phyloP scores from a whole-genome alignment of 2,329 filamentous ascomycete species.

The Trichoderma afroharzianum region DNA sequence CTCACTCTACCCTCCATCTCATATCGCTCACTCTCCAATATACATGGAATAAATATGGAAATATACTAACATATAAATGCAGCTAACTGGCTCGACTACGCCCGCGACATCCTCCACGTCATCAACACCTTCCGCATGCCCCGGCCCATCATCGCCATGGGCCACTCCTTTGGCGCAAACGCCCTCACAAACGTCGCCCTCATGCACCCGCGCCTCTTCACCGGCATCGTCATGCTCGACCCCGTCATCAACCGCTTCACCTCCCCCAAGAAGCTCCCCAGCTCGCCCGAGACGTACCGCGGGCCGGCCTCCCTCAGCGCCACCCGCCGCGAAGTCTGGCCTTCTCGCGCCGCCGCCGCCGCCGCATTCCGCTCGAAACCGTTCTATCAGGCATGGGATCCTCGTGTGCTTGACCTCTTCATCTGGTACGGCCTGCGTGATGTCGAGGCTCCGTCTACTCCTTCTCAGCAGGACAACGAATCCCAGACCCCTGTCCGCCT shows the following conservation, averaged over 20 bases:
- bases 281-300: conserved; percentile 25
- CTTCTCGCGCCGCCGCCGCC: conserved; percentile 66
- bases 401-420: conserved; percentile 63
- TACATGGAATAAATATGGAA: background rate
- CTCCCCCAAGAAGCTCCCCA: conserved; percentile 24
- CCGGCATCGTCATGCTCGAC: conserved; percentile 74
- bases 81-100: conserved; percentile 84
- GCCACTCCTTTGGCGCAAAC: conserved; percentile 83
- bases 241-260: conserved; percentile 64
- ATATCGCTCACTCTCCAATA: background rate
- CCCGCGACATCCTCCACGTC: conserved; percentile 79
- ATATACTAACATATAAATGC: background rate
- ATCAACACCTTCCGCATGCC: conserved; percentile 80
- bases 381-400: conserved; percentile 83
- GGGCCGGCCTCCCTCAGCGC: conserved; percentile 60
- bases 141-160: conserved; percentile 77
- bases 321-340: conserved; percentile 76
- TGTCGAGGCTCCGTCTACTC: conserved; percentile 28
- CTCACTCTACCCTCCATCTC: background rate
- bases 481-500: conserved; percentile 58
- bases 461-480: conserved; percentile 18
- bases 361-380: conserved; percentile 58
- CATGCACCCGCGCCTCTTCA: conserved; percentile 76
- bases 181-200: conserved; percentile 69
- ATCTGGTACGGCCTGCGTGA: conserved; percentile 71